phyloP scores from a whole-genome alignment of 1,284 basidiomycete species.

The Fomitopsis schrenkii region DNA sequence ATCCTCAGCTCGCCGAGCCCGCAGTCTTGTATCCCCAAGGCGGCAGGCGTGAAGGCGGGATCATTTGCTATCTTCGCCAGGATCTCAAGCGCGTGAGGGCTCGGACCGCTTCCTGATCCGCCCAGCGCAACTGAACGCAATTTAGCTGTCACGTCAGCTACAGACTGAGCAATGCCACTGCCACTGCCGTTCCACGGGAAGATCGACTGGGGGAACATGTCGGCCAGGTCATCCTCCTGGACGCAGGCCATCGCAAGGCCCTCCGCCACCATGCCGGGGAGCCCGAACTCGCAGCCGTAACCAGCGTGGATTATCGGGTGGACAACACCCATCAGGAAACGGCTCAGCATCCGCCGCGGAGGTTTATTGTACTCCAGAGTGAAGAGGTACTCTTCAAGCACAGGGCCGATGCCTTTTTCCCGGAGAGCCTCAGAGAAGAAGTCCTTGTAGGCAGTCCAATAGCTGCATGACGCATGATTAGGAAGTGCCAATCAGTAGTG shows the following conservation, averaged over 20 bases:
- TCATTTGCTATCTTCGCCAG: conserved; percentile 36
- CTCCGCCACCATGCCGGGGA: conserved; percentile 62
- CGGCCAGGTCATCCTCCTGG: conserved; percentile 20
- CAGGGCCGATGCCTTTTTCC: conserved; percentile 35
- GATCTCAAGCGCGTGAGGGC: conserved; percentile 35
- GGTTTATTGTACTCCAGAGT: conserved; percentile 49
- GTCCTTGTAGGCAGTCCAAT: conserved; percentile 50
- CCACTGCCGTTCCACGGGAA: conserved; percentile 13
- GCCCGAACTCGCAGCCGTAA: conserved; percentile 60
- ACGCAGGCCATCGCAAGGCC: conserved; percentile 36
- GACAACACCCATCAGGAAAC: conserved; percentile 53
- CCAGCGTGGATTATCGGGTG: conserved; percentile 66
- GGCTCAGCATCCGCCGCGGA: conserved; percentile 53
- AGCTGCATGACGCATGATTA: conserved; percentile 33
- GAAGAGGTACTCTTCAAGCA: conserved; percentile 57
- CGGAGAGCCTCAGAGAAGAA: conserved; percentile 51
- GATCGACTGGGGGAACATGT: conserved; percentile 25
- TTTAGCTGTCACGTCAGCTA: background rate
- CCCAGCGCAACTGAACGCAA: conserved; percentile 10
- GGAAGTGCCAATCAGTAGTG: background rate
- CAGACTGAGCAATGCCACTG: background rate
- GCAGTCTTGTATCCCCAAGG: conserved; percentile 28
- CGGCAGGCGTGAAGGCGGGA: conserved; percentile 29
- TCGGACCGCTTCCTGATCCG: conserved; percentile 3
- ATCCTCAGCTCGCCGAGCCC: conserved; percentile 12